These are phyloP conservation scores for Copromyces sp. DNA, from an alignment of 495 filamentous ascomycete genomes.

Conservation along the genomic window DNA sequence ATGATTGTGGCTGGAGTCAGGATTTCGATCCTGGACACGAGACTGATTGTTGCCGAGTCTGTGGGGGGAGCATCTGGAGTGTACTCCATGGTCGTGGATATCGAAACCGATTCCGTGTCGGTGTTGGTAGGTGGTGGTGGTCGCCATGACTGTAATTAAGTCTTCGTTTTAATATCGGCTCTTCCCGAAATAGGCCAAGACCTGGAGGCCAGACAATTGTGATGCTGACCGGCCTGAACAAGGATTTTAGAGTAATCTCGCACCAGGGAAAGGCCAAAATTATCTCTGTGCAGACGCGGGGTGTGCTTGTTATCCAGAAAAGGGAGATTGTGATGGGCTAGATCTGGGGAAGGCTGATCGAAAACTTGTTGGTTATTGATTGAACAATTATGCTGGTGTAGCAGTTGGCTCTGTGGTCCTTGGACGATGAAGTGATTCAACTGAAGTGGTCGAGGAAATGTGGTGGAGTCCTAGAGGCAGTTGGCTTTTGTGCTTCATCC, in stretches of 20 bases:
- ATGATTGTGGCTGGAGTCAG: not conserved
- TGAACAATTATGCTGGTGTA: constrained; percentile 22
- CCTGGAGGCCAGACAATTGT: not conserved
- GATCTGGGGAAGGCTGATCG: constrained; percentile 15
- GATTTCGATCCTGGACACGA: not conserved
- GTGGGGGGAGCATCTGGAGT: constrained; percentile 3
- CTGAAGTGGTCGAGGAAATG: not conserved
- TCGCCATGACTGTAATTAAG: constrained; percentile 19
- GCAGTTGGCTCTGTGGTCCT: constrained; percentile 10
- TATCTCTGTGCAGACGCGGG: not conserved
- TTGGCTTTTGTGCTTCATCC: not conserved
- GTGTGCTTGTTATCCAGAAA: not conserved
- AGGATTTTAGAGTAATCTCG: not conserved
- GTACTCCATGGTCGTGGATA: constrained; percentile 11
- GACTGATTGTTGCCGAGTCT: constrained; percentile 12
- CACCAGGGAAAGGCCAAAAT: not conserved
- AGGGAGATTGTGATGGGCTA: constrained; percentile 1
- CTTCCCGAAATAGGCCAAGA: constrained; percentile 16
- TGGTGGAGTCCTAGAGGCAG: not conserved
- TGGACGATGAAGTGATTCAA: not conserved
- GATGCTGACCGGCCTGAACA: not conserved
- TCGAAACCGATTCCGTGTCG: constrained; percentile 10
- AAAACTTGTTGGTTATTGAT: constrained; percentile 13
- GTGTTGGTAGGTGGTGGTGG: constrained; percentile 4
- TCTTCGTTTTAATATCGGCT: constrained; percentile 3